Base-by-base conservation (phyloP, 768 basidiomycete species). In the Lactarius akahatsu region DNA sequence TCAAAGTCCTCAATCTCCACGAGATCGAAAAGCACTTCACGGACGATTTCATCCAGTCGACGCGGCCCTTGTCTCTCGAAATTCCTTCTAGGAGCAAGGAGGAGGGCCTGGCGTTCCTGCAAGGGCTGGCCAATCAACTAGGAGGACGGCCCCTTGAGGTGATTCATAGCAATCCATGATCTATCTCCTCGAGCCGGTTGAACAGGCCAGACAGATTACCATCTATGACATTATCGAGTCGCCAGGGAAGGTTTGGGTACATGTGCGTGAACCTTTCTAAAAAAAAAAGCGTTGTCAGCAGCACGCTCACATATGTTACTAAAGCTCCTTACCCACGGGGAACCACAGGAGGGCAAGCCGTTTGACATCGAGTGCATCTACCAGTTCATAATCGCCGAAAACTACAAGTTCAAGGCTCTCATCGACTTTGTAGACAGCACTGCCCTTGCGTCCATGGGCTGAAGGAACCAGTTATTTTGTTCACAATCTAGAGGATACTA, bases 11-110 rank as follows among this genome's bases (percentile, higher is more conserved):
- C n/a, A 50, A 62, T 41, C 16, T 62, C 11, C 9, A 7, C 30
- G 56, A 66, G 8, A 1, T 66, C 38, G 57, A 18, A 2, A 58
- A 58, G 10, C 38, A 54, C 7, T 58, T 62, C 61, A 20, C 38
- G 30, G 65, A 66, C 16, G 65, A 62, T 28, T 66, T 66, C 41
- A 50, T 62, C 3, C 65, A 62, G 61, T 41, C 57, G 23, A 66
- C 65, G 38, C 23, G 1, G 1, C 65, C 65, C 3, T 32, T 8
- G 0, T 52, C 61, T 1, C 38, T 63, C 30, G 2, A 18, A 8
- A 34, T 66, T 2, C 57, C 61, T 23, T 34, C 50, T 5, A 40
- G 57, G 61, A 62, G 38, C 5, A 66, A 58, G 26, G 61, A 62
- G 30, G 65, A 66, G 8, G 61, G 62, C 50, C 47, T 66, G 38